Base-by-base conservation (phyloP, 345 rosid species). In the Acer yangbiense region DNA sequence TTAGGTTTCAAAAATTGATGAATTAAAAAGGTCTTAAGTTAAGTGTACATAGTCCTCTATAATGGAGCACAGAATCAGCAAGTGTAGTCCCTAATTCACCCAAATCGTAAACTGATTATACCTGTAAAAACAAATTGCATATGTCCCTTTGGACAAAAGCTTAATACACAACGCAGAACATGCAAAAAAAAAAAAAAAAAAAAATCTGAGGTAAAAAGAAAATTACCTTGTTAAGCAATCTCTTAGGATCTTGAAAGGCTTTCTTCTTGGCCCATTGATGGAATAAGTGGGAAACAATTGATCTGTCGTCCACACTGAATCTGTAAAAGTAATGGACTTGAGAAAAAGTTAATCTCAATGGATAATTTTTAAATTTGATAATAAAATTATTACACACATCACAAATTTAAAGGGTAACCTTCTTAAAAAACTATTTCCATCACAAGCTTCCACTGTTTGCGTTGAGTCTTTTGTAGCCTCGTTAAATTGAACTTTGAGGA, bases 211-310 rank as follows among this genome's bases (percentile, higher is more conserved):
- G 32, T 71, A 66, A 64, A 4, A 6, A 43, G 35, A 70, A n/a
- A 63, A 65, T 81, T 65, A 91, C 99, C 91, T 95, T 95, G 85
- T 84, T 88, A 78, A 93, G 88, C 82, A 95, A 87, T 77, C 98
- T 93, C 87, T 83, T 91, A 17, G 98, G 97, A 16, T 90, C 91
- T 73, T 91, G 93, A 81, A 95, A 95, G 61, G 99, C 99, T 81
- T 74, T 82, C 86, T 88, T 95, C 90, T 89, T 95, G 60, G 98
- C 99, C 99, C 99, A 95, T 77, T 85, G 90, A 84, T 88, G 97
- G 82, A 95, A 95, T 78, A 95, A 68, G 82, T 95, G 99, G 55
- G 99, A 93, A 81, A 95, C 89, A 65, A 91, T 80, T 66, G 90
- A 87, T 76, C 99, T 90, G 18, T 89, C 96, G 72, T 90, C 97